Percentiles rank a stretch among this genome's conserved stretches.
These are phyloP conservation scores for Xylariaceae sp. DNA, from an alignment of 2,329 filamentous ascomycete genomes.

Conservation along the genomic window DNA sequence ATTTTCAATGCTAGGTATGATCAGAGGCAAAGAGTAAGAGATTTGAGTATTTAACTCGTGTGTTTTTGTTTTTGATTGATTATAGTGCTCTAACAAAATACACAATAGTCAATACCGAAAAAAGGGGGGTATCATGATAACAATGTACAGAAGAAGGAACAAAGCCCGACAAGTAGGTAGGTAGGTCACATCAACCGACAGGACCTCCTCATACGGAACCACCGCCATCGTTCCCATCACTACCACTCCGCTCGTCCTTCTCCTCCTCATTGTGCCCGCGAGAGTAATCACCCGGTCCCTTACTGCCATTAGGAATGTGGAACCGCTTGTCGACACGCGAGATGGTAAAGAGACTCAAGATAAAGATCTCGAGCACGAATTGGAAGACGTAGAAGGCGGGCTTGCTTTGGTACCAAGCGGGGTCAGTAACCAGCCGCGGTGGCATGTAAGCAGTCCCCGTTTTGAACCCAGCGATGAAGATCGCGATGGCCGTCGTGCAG, in stretches of 20 bases:
- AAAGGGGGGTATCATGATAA: too few species aligned
- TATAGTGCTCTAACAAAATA: too few species aligned
- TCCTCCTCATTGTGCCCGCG: slow-evolving; percentile 7
- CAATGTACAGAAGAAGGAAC: too few species aligned
- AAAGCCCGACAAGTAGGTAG: too few species aligned
- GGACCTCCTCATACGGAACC: too few species aligned
- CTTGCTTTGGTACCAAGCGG: slow-evolving; percentile 31
- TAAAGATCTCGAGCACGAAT: slow-evolving; percentile 31
- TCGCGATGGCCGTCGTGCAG: slow-evolving; percentile 16
- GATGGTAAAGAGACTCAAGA: slow-evolving; percentile 20
- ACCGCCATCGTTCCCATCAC: background rate
- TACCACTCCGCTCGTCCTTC: slow-evolving; percentile 11
- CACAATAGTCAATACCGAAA: too few species aligned
- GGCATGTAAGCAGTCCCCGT: slow-evolving; percentile 26
- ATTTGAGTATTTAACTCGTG: too few species aligned
- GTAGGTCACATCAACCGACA: too few species aligned
- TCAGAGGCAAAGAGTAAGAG: too few species aligned
- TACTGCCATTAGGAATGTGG: slow-evolving; percentile 27
- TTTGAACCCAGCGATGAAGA: slow-evolving; percentile 27
- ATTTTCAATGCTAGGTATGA: too few species aligned
- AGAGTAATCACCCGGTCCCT: slow-evolving; percentile 24
- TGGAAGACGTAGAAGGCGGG: slow-evolving; percentile 34
- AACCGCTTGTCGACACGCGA: slow-evolving; percentile 26
- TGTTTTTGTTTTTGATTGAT: too few species aligned
- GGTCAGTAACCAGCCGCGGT: slow-evolving; percentile 18